Percentiles rank a stretch among this genome's conserved stretches.
phyloP scores from a whole-genome alignment of 192 early-diverging fungal genomes.

The Coemansia sp. region DNA sequence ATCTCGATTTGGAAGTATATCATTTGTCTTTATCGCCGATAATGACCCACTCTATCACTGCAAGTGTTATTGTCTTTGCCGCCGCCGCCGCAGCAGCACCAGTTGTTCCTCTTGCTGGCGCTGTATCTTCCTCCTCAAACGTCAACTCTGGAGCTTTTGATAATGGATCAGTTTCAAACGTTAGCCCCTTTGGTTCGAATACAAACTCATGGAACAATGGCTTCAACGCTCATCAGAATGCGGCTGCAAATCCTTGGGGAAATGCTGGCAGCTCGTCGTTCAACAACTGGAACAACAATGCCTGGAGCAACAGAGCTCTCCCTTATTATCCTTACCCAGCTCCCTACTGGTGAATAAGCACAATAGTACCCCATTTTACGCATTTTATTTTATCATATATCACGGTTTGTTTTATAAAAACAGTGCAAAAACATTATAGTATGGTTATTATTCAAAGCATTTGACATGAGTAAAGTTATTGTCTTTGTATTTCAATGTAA shows the following conservation, averaged over 20 bases:
- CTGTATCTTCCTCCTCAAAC: conserved; percentile 36
- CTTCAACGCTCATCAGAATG: conserved; percentile 47
- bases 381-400: neutral
- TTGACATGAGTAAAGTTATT: neutral
- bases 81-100: conserved; percentile 25
- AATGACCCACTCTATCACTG: conserved; percentile 17
- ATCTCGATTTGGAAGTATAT: neutral
- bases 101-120: conserved; percentile 24
- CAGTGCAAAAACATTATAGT: neutral
- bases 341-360: conserved; percentile 35
- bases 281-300: conserved; percentile 58
- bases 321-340: conserved; percentile 24
- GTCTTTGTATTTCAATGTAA: neutral
- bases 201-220: conserved; percentile 52
- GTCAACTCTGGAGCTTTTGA: conserved; percentile 51
- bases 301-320: conserved; percentile 44
- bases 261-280: conserved; percentile 50
- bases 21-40: neutral
- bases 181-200: conserved; percentile 41
- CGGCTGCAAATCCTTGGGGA: conserved; percentile 45
- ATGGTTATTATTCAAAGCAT: too few species aligned
- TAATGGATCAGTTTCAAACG: conserved; percentile 33
- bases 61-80: conserved; percentile 11
- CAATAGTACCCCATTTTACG: neutral
- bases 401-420: neutral